Conservation (phyloP, 176 grass and related monocot genomes). For the Carex pumila region DNA sequence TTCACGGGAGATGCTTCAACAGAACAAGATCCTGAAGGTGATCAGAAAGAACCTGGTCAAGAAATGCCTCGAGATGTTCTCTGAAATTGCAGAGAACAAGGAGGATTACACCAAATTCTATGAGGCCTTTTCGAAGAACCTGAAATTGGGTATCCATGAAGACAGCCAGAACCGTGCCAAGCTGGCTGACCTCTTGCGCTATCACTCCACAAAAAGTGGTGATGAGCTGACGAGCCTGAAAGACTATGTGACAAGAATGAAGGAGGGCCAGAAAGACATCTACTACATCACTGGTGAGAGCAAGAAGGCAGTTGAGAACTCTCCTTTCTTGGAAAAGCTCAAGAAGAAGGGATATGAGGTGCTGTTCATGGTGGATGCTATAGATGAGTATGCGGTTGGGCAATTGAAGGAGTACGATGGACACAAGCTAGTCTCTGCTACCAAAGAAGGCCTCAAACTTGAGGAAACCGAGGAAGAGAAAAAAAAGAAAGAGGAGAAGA, state of each 20-base stretch:
- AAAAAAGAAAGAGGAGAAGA: slow-evolving; percentile 32
- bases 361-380: slow-evolving; percentile 45
- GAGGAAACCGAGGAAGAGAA: slow-evolving; percentile 37
- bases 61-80: slow-evolving; percentile 39
- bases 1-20: slow-evolving; percentile 40
- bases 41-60: slow-evolving; percentile 45
- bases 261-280: slow-evolving; percentile 44
- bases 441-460: slow-evolving; percentile 36
- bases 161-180: slow-evolving; percentile 32
- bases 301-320: slow-evolving; percentile 49
- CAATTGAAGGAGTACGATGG: slow-evolving; percentile 45
- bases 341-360: slow-evolving; percentile 45
- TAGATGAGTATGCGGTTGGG: slow-evolving; percentile 38
- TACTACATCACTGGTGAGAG: slow-evolving; percentile 53
- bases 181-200: slow-evolving; percentile 31
- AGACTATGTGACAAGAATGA: slow-evolving; percentile 48
- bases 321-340: slow-evolving; percentile 45
- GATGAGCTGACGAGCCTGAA: slow-evolving; percentile 46
- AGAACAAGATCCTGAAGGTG: slow-evolving; percentile 51
- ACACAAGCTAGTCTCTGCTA: slow-evolving; percentile 33
- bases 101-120: slow-evolving; percentile 44
- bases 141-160: slow-evolving; percentile 33
- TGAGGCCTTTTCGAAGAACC: slow-evolving; percentile 39
- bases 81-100: slow-evolving; percentile 40
- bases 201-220: slow-evolving; percentile 32